Evolutionary conservation across 192 early-diverging fungal genomes (phyloP).

Genomic region (Coemansia sp.): DNA sequence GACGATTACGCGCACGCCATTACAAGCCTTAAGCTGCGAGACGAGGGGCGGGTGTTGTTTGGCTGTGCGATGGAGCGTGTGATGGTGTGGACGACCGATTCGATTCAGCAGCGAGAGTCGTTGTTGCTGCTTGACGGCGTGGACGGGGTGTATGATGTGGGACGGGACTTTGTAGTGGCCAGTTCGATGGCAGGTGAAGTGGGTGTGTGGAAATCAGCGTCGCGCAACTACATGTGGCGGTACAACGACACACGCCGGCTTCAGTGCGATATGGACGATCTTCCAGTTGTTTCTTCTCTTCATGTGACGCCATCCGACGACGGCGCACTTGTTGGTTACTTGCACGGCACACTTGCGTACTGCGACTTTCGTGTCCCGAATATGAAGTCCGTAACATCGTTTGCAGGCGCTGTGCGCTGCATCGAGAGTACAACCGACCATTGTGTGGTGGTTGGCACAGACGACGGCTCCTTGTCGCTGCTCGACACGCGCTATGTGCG

Average conservation of each 20-base stretch:
- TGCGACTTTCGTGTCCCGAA: slow-evolving; percentile 41
- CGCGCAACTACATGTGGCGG: slow-evolving; percentile 44
- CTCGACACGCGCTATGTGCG: slow-evolving; percentile 31
- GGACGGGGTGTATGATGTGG: slow-evolving; percentile 42
- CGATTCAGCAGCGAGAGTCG: slow-evolving; percentile 26
- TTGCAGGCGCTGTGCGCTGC: slow-evolving; percentile 14
- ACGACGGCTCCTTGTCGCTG: slow-evolving; percentile 16
- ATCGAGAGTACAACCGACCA: slow-evolving; percentile 17
- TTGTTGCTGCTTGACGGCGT: slow-evolving; percentile 34
- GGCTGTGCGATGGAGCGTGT: slow-evolving; percentile 26
- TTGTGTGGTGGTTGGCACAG: slow-evolving; percentile 28
- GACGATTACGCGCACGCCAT: slow-evolving; percentile 23
- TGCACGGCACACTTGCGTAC: slow-evolving; percentile 15
- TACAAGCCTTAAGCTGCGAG: slow-evolving; percentile 27
- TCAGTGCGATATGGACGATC: neutral
- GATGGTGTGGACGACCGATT: slow-evolving; percentile 25
- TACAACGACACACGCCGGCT: slow-evolving; percentile 44
- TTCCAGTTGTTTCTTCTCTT: slow-evolving; percentile 21
- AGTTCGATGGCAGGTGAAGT: slow-evolving; percentile 30
- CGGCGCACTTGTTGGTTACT: slow-evolving; percentile 30
- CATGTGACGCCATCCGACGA: slow-evolving; percentile 17
- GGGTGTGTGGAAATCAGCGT: slow-evolving; percentile 46
- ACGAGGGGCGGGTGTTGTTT: slow-evolving; percentile 37
- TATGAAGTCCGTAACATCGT: slow-evolving; percentile 11
- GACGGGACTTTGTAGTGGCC: slow-evolving; percentile 42